Evolutionary conservation across 768 basidiomycete species (phyloP).

Genomic region (Lactarius vividus): DNA sequence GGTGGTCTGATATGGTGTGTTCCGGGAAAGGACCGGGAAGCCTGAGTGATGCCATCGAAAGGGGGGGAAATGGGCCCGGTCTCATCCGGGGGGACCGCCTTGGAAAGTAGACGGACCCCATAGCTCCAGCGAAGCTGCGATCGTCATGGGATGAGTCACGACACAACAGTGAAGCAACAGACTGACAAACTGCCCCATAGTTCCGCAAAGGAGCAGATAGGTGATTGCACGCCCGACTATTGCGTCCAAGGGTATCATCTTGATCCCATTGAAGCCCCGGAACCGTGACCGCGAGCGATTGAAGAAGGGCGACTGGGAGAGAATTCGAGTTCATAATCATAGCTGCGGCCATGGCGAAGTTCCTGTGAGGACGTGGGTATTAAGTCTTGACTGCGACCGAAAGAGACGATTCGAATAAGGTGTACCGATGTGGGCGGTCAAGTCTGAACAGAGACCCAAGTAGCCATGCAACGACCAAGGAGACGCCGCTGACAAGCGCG

Average conservation of each 20-base stretch:
- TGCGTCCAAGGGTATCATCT: constrained; percentile 74
- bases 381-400: not conserved
- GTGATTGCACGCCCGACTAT: constrained; percentile 91
- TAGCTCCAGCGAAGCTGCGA: constrained; percentile 86
- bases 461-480: constrained; percentile 62
- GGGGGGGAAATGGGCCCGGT: constrained; percentile 23
- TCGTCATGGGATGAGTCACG: not conserved
- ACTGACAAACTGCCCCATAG: constrained; percentile 91
- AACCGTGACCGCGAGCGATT: constrained; percentile 81
- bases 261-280: constrained; percentile 76
- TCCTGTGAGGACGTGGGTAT: constrained; percentile 40
- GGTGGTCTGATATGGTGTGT: constrained; percentile 35
- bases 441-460: constrained; percentile 65
- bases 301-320: constrained; percentile 92
- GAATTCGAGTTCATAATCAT: constrained; percentile 97
- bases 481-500: constrained; percentile 66
- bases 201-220: constrained; percentile 90
- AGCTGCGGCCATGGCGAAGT: constrained; percentile 74
- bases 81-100: constrained; percentile 44
- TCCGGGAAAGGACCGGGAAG: constrained; percentile 67
- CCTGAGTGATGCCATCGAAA: constrained; percentile 31
- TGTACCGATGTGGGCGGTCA: constrained; percentile 71
- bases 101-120: constrained; percentile 80
- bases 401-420: constrained; percentile 6
- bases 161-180: not conserved